Evolutionary conservation across 108 stramenopile species (phyloP).

Genomic region (Cylindrotheca closterium): DNA sequence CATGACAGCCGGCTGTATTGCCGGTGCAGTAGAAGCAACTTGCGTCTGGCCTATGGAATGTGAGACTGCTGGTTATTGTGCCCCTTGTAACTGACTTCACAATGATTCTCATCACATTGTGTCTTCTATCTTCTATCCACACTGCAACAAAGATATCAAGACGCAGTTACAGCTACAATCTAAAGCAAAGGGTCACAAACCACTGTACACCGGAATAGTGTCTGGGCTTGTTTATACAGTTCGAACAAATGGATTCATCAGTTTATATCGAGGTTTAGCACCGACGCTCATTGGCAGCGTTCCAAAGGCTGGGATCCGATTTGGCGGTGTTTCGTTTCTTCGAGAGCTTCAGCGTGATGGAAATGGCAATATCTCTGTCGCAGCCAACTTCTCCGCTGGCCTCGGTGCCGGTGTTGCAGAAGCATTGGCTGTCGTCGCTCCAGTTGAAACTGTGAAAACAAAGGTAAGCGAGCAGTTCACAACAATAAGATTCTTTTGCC

Average conservation of each 20-base stretch:
- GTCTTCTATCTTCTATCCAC: not conserved
- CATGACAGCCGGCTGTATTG: constrained; percentile 82
- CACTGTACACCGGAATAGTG: constrained; percentile 84
- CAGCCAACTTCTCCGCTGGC: constrained; percentile 92
- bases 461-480: constrained; percentile 74
- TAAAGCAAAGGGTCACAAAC: constrained; percentile 54
- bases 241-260: constrained; percentile 80
- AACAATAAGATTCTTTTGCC: no score
- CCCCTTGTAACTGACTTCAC: not conserved
- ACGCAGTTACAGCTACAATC: constrained; percentile 76
- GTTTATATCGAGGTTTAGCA: constrained; percentile 89
- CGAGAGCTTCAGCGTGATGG: constrained; percentile 77
- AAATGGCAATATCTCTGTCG: constrained; percentile 83
- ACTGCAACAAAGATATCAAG: constrained; percentile 7
- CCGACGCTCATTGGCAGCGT: constrained; percentile 89
- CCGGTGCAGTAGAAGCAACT: constrained; percentile 83
- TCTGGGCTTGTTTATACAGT: constrained; percentile 87
- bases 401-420: constrained; percentile 93
- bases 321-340: constrained; percentile 90
- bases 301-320: constrained; percentile 97
- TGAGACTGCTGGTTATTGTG: constrained; percentile 54
- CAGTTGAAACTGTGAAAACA: constrained; percentile 98
- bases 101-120: not conserved
- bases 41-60: constrained; percentile 97
- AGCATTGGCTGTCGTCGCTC: constrained; percentile 92